These are phyloP conservation scores for Diatrype stigma DNA, from an alignment of 2,329 filamentous ascomycete species.

Conservation along the genomic window DNA sequence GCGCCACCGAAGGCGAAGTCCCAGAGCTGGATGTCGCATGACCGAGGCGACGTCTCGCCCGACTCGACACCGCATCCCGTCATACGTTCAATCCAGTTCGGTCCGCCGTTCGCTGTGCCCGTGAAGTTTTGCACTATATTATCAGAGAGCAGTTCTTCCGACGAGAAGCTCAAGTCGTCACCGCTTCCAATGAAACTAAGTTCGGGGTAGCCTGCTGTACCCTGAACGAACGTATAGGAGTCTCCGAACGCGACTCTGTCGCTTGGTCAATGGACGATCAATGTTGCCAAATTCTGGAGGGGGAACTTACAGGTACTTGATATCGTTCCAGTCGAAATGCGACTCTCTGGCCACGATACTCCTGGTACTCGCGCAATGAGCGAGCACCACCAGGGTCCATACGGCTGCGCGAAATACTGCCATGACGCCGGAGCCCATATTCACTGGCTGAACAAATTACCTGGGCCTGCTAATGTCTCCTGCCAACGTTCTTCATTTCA, in stretches of 20 bases:
- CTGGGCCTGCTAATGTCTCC: no score
- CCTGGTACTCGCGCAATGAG: not conserved
- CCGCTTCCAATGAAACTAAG: conserved; percentile 52
- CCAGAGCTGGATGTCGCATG: conserved; percentile 47
- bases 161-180: conserved; percentile 39
- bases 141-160: conserved; percentile 38
- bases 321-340: conserved; percentile 18
- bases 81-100: conserved; percentile 52
- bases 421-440: not conserved
- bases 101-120: conserved; percentile 46
- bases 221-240: conserved; percentile 51
- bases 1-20: conserved; percentile 53
- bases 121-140: conserved; percentile 50
- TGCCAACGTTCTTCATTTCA: not conserved
- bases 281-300: not conserved
- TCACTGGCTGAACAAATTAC: not conserved
- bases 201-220: conserved; percentile 44
- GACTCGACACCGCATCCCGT: conserved; percentile 44
- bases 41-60: conserved; percentile 37
- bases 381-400: not conserved
- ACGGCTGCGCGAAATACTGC: not conserved
- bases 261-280: not conserved
- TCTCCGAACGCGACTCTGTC: conserved; percentile 44
- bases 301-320: conserved; percentile 19
- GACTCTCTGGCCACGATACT: conserved; percentile 1